Conservation (phyloP, 305 asterid species). For the Fraxinus latifolia region DNA sequence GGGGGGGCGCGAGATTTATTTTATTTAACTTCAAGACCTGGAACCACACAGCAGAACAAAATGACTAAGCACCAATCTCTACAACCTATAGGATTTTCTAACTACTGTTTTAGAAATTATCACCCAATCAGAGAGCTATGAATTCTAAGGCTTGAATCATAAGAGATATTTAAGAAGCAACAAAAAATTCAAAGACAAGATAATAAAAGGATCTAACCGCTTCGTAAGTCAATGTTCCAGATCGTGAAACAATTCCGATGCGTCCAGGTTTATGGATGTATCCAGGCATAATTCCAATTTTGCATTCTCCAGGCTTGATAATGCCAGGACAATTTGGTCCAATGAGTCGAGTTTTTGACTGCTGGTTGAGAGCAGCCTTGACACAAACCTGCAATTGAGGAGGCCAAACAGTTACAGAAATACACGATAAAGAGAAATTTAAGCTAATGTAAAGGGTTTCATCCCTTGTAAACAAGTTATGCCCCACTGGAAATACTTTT, state of each 20-base stretch:
- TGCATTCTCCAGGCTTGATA: constrained; percentile 98
- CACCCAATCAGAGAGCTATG: neutral
- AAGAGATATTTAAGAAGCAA: too few species aligned
- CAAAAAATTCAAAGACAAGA: neutral
- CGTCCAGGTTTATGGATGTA: constrained; percentile 99
- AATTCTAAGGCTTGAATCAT: neutral
- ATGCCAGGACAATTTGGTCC: constrained; percentile 99
- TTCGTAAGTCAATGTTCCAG: constrained; percentile 88
- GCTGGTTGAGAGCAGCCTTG: constrained; percentile 81
- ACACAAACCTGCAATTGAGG: constrained; percentile 58
- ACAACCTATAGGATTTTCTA: neutral
- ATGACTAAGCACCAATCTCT: neutral
- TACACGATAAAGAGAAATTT: neutral
- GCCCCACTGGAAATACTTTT: neutral
- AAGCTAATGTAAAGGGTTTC: neutral
- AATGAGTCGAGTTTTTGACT: constrained; percentile 82
- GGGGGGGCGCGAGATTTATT: too few species aligned
- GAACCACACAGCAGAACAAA: neutral
- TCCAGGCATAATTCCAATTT: constrained; percentile 98
- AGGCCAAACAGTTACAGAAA: constrained; percentile 19
- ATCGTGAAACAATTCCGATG: constrained; percentile 83
- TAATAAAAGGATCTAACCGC: constrained; percentile 54
- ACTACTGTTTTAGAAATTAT: neutral
- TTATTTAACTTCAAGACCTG: neutral
- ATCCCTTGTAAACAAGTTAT: neutral